These are phyloP conservation scores for Saccharomycopsis lassenensis DNA, from an alignment of 805 yeast genomes.

Conservation along the genomic window DNA sequence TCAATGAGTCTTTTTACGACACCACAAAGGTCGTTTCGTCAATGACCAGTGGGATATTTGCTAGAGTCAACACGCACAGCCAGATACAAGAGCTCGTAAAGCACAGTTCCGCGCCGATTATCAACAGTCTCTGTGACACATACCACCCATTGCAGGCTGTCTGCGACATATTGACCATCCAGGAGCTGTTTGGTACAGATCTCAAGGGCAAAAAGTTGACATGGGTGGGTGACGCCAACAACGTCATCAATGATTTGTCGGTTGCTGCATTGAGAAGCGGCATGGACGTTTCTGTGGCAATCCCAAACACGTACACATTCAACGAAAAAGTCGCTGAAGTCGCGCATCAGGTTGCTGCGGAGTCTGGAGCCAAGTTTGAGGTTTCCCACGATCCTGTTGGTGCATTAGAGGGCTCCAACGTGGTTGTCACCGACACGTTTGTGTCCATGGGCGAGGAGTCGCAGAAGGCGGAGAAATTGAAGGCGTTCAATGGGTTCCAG, in stretches of 20 bases:
- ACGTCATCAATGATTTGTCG: conserved; percentile 87
- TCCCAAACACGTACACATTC: conserved; percentile 67
- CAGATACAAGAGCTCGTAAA: conserved; percentile 72
- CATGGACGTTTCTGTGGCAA: conserved; percentile 71
- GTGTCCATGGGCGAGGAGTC: conserved; percentile 96
- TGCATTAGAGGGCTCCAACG: conserved; percentile 66
- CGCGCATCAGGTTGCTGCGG: conserved; percentile 43
- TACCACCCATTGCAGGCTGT: conserved; percentile 95
- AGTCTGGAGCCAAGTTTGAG: conserved; percentile 42
- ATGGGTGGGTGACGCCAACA: conserved; percentile 97
- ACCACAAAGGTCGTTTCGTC: conserved; percentile 84
- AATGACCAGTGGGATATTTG: conserved; percentile 94
- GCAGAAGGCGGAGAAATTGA: conserved; percentile 57
- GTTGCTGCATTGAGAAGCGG: conserved; percentile 81
- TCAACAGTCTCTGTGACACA: conserved; percentile 85
- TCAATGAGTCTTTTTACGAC: conserved; percentile 83
- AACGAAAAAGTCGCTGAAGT: conserved; percentile 39
- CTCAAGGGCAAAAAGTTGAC: conserved; percentile 49
- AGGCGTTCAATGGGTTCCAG: conserved; percentile 82
- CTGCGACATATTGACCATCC: conserved; percentile 78
- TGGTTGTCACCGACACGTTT: conserved; percentile 93
- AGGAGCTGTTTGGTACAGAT: conserved; percentile 47
- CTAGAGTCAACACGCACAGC: conserved; percentile 81
- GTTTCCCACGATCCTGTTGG: conserved; percentile 60
- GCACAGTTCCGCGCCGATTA: conserved; percentile 81